A percentile compares a stretch with the other conserved stretches of the same genome.
Conservation (phyloP, 2,329 filamentous ascomycete genomes). For the Bertia moriformis region DNA sequence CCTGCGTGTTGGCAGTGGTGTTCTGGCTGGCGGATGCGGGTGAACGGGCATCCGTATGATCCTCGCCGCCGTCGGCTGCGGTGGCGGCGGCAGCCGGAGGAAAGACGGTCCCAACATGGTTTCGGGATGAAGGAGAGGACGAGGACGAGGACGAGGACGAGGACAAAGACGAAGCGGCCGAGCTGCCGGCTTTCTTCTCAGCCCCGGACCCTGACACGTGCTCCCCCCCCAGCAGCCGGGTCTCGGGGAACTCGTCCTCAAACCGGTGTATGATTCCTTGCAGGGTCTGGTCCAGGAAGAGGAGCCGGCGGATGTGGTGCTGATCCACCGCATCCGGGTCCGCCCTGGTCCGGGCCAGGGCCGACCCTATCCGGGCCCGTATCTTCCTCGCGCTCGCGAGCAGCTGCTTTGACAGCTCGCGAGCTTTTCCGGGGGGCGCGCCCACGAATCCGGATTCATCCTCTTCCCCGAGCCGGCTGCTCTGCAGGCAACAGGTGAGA, state of each 20-base stretch:
- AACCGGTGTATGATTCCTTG: constrained; percentile 88
- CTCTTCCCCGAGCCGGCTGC: constrained; percentile 51
- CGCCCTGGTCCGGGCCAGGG: constrained; percentile 59
- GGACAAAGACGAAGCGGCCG: background rate
- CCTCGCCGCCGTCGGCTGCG: background rate
- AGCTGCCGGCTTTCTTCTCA: background rate
- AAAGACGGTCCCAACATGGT: too few relatives aligned
- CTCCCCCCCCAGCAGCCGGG: too few relatives aligned
- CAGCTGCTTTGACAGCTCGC: constrained; percentile 85
- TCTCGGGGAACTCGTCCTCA: constrained; percentile 91
- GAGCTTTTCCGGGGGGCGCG: constrained; percentile 51
- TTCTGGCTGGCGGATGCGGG: background rate
- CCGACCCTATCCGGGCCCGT: constrained; percentile 66
- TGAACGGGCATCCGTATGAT: background rate
- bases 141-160: background rate
- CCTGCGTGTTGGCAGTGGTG: background rate
- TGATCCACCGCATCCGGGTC: constrained; percentile 56
- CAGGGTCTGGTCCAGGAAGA: constrained; percentile 79
- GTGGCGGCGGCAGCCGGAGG: background rate
- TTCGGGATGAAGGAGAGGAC: too few relatives aligned
- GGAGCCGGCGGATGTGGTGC: constrained; percentile 60
- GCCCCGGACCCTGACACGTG: too few relatives aligned
- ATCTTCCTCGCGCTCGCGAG: constrained; percentile 82
- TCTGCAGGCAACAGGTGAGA: constrained; percentile 75
- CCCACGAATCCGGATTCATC: constrained; percentile 43